Conservation (phyloP, 2,329 filamentous ascomycete species). For the Penicillium capsulatum region DNA sequence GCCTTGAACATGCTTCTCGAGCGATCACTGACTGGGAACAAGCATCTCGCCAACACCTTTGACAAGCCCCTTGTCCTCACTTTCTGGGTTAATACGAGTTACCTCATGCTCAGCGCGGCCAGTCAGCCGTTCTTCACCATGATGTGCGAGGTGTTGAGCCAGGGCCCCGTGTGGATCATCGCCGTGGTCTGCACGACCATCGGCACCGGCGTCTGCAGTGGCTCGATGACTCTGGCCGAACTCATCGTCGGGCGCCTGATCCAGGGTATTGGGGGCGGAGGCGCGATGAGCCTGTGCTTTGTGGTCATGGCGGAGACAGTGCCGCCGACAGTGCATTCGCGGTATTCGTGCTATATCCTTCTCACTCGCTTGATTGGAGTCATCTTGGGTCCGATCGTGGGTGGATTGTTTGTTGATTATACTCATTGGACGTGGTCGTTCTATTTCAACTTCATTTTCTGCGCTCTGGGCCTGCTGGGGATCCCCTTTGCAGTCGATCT, state of each 20-base stretch:
- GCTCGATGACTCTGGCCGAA: conserved; percentile 34
- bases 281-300: conserved; percentile 41
- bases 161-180: conserved; percentile 42
- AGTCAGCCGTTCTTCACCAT: conserved; percentile 30
- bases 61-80: conserved; percentile 36
- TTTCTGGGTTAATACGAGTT: conserved; percentile 51
- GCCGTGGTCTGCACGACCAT: conserved; percentile 46
- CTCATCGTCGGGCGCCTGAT: conserved; percentile 44
- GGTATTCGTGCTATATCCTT: conserved; percentile 32
- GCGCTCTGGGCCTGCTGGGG: conserved; percentile 25
- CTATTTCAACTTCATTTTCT: conserved; percentile 33
- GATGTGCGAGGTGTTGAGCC: conserved; percentile 42
- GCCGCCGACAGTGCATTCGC: conserved; percentile 29
- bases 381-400: conserved; percentile 26
- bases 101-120: conserved; percentile 38
- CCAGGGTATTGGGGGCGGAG: conserved; percentile 48
- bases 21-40: neutral
- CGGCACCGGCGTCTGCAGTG: conserved; percentile 45
- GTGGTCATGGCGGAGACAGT: conserved; percentile 44
- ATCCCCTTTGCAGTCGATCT: conserved; percentile 32
- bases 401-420: conserved; percentile 26
- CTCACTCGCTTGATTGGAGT: conserved; percentile 31
- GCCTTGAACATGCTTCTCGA: no score
- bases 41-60: conserved; percentile 34
- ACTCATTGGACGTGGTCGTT: conserved; percentile 27